Percentiles rank a stretch among this genome's conserved stretches.
These are phyloP conservation scores for Sporobolus alterniflorus DNA, from an alignment of 202 grass and related monocot species.

Conservation along the genomic window DNA sequence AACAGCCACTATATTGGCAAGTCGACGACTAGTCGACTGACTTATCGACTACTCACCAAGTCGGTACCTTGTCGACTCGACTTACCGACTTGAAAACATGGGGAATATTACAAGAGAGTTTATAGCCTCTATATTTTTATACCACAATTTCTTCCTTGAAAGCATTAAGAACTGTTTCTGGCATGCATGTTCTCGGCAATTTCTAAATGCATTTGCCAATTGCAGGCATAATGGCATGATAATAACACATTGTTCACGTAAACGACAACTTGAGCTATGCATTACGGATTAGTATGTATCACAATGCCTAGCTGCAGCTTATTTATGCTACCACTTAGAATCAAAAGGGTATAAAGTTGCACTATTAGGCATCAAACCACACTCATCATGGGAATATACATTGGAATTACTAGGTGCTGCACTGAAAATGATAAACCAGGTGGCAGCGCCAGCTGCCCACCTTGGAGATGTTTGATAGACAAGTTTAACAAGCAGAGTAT, in stretches of 20 bases:
- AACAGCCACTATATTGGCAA: no score
- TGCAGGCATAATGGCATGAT: not conserved
- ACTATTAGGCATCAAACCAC: not conserved
- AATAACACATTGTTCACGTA: not conserved
- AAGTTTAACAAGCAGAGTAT: not conserved
- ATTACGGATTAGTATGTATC: not conserved
- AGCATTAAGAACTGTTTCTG: not conserved
- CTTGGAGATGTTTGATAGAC: not conserved
- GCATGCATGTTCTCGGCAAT: not conserved
- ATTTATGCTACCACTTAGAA: not conserved
- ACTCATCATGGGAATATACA: not conserved
- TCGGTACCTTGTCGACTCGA: no score
- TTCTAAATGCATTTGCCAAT: not conserved
- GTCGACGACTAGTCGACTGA: no score
- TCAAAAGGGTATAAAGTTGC: not conserved
- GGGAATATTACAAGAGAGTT: not conserved
- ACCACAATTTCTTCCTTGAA: not conserved
- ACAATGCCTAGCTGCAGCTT: not conserved
- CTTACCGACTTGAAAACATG: no score
- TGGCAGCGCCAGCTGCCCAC: not conserved
- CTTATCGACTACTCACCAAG: no score
- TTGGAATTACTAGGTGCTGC: not conserved
- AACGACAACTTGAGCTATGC: not conserved
- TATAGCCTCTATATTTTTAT: conserved; percentile 2
- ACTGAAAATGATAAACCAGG: not conserved